Evolutionary conservation across 2,329 filamentous ascomycete species (phyloP).

Genomic region (Paracoccidioides brasiliensis): DNA sequence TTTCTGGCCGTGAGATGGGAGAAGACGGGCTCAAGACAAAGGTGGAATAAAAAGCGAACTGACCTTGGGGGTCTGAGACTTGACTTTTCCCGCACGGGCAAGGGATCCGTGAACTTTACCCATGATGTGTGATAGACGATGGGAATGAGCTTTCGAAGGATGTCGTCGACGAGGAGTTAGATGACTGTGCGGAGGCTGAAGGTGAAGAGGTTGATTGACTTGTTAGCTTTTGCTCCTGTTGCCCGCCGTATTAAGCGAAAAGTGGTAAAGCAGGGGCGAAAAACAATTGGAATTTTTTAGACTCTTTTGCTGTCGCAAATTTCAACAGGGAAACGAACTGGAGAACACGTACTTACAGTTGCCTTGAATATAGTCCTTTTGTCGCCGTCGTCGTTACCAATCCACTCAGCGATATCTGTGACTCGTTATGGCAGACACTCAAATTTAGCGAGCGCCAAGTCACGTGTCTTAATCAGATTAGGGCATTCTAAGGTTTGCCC

Average conservation of each 20-base stretch:
- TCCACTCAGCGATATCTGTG: not conserved
- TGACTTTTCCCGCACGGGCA: slow-evolving; percentile 44
- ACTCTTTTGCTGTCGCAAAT: not conserved
- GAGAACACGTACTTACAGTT: not conserved
- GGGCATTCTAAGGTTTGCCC: slow-evolving; percentile 6
- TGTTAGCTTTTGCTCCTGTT: not conserved
- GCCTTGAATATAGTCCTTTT: not conserved
- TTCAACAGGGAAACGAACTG: not conserved
- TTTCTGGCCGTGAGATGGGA: not conserved
- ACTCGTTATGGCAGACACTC: not conserved
- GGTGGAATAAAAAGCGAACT: slow-evolving; percentile 5
- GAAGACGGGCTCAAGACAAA: not conserved
- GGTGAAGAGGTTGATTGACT: not conserved
- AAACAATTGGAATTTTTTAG: not conserved
- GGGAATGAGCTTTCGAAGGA: slow-evolving; percentile 2
- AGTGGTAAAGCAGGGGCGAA: not conserved
- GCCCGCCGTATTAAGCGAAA: not conserved
- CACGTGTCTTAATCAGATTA: not conserved
- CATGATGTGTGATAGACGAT: slow-evolving; percentile 46
- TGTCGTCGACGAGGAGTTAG: not conserved
- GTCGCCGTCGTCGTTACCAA: not conserved
- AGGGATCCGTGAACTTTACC: slow-evolving; percentile 91
- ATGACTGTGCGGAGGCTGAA: not conserved
- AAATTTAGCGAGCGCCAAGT: slow-evolving; percentile 7
- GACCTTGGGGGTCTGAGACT: slow-evolving; percentile 54